phyloP scores from a whole-genome alignment of 1,139 yeast species.

The Magnusiomyces suaveolens region DNA sequence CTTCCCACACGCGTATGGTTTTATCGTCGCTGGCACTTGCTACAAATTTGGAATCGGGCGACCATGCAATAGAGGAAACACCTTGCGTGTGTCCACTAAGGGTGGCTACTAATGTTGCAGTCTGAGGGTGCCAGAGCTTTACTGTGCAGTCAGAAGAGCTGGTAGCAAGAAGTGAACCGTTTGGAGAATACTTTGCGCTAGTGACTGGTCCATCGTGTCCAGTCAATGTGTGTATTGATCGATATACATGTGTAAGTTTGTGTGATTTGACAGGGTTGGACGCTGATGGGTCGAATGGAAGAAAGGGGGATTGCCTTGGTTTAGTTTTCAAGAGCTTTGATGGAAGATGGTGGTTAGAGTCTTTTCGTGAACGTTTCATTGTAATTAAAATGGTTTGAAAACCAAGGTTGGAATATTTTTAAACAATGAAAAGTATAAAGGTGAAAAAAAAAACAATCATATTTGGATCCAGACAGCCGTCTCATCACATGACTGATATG shows the following conservation, averaged over 20 bases:
- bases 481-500: too few species aligned
- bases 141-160: conserved; percentile 40
- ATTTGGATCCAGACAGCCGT: too few species aligned
- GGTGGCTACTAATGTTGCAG: conserved; percentile 32
- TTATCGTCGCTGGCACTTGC: conserved; percentile 87
- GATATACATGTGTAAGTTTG: conserved; percentile 3
- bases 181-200: conserved; percentile 53
- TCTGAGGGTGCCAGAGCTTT: conserved; percentile 35
- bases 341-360: neutral
- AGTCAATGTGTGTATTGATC: conserved; percentile 11
- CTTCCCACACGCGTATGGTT: conserved; percentile 67
- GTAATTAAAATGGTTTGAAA: too few species aligned
- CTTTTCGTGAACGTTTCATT: neutral
- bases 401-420: too few species aligned
- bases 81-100: conserved; percentile 60
- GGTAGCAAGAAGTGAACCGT: conserved; percentile 54
- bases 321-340: neutral
- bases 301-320: neutral
- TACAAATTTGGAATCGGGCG: conserved; percentile 61
- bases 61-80: conserved; percentile 61
- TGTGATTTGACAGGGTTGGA: neutral
- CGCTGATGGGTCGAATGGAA: neutral
- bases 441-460: too few species aligned
- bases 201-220: conserved; percentile 32
- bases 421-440: too few species aligned